Evolutionary conservation across 805 yeast genomes (phyloP).

Genomic region (Starmerella apis): DNA sequence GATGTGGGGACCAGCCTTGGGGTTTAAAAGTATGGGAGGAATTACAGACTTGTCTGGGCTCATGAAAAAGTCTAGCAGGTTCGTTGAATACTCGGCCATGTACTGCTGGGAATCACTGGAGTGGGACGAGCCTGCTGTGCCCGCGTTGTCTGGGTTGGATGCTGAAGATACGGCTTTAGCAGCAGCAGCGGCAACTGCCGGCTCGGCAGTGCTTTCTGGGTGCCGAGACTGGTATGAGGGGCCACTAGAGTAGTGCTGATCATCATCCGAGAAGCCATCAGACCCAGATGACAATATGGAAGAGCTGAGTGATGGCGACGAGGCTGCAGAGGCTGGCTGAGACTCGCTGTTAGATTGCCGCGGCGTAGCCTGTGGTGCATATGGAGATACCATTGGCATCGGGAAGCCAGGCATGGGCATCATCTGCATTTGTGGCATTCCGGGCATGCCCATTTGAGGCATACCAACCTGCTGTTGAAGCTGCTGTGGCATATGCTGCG

Average conservation of each 20-base stretch:
- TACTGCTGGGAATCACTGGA: slow-evolving; percentile 17
- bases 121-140: neutral
- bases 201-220: slow-evolving; percentile 9
- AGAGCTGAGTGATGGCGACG: slow-evolving; percentile 22
- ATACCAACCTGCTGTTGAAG: slow-evolving; percentile 6
- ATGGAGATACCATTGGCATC: slow-evolving; percentile 7
- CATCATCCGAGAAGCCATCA: slow-evolving; percentile 21
- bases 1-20: slow-evolving; percentile 56
- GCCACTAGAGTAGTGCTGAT: slow-evolving; percentile 13
- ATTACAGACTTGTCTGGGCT: slow-evolving; percentile 47
- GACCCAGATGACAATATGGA: slow-evolving; percentile 21
- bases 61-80: slow-evolving; percentile 45
- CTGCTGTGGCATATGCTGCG: slow-evolving; percentile 2
- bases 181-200: slow-evolving; percentile 12
- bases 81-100: slow-evolving; percentile 37
- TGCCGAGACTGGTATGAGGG: slow-evolving; percentile 1
- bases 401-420: slow-evolving; percentile 11
- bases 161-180: neutral
- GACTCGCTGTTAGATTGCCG: neutral
- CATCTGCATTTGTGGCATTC: slow-evolving; percentile 7
- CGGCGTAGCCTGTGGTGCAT: slow-evolving; percentile 1
- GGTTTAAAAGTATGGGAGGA: slow-evolving; percentile 55
- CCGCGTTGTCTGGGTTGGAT: neutral
- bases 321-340: slow-evolving; percentile 1
- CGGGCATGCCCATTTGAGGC: slow-evolving; percentile 9